A percentile compares a stretch with the other conserved stretches of the same genome.
These are phyloP conservation scores for Protomyces arabidopsidicola DNA, from an alignment of 1,139 yeast genomes.

Conservation along the genomic window DNA sequence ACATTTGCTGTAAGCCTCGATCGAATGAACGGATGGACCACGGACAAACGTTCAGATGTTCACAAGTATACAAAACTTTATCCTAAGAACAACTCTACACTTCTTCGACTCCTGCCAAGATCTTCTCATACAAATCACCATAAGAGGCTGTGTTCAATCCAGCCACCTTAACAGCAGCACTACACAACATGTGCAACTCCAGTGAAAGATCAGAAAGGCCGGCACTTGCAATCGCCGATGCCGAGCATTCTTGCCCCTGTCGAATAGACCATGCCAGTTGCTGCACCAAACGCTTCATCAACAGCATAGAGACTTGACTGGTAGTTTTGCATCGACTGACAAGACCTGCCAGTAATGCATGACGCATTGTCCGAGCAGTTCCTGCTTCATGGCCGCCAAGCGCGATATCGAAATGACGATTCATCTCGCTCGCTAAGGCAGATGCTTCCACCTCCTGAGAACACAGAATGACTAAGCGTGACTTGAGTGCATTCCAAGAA, in stretches of 20 bases:
- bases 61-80: too few relatives aligned
- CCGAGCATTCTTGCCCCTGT: slow-evolving; percentile 1
- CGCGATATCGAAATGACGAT: slow-evolving; percentile 7
- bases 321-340: background rate
- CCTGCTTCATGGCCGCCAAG: background rate
- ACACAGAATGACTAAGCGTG: slow-evolving; percentile 1
- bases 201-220: slow-evolving; percentile 2
- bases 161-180: slow-evolving; percentile 1
- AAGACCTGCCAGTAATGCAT: background rate
- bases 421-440: slow-evolving; percentile 10
- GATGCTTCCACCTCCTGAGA: background rate
- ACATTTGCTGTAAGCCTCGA: too few relatives aligned
- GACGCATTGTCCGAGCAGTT: background rate
- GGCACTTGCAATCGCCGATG: background rate
- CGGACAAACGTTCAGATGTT: too few relatives aligned
- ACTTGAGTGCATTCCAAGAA: slow-evolving; percentile 2
- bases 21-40: too few relatives aligned
- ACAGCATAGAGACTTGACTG: background rate
- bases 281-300: slow-evolving; percentile 7
- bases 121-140: background rate
- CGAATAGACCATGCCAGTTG: background rate
- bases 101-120: background rate
- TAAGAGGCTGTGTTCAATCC: slow-evolving; percentile 9
- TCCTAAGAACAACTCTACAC: too few relatives aligned
- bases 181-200: slow-evolving; percentile 5